Base-by-base conservation (phyloP, 2,329 filamentous ascomycete species). In the Ophiostoma triangulosporum region DNA sequence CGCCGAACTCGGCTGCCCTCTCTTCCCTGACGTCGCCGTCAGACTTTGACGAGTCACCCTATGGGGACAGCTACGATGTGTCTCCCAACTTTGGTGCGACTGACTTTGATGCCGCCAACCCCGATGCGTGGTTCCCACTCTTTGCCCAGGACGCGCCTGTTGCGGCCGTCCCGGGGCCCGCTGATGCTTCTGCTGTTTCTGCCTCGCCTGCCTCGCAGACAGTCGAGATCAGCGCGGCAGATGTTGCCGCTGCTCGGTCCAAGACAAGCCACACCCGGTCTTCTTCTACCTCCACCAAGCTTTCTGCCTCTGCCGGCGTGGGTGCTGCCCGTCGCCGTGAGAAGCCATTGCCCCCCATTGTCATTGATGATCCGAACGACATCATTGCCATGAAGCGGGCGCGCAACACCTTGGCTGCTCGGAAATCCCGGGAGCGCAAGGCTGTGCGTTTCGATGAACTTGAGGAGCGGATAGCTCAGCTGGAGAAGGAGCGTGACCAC, bases 381-480 rank as follows among this genome's bases (percentile, higher is more conserved):
- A 78, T 77, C 9, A 67, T 85, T n/a, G 88, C 88, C 20, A 79
- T 90, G 75, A 96, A 96, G 81, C 86, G 91, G 66, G 90, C 89
- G 50, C 85, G 89, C 60, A 97, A 96, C 68, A 95, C 89, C 8
- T 78, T 94, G 66, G 91, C 91, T 17, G 91, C 91, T 62, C 88
- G 91, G 60, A 95, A 95, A 72, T 95, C 89, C 56, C 84, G 91
- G 51, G 84, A 88, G 64, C 84, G 88, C 60, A 95, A 95, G 73
- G 81, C 87, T 54, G 76, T 84, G 65, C 79, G 83, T 61, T 75
- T 91, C 57, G 82, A 86, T 54, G 79, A 82, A 55, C 74, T 95
- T 46, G 86, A 94, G 71, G 76, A 77, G 36, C 75, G 79, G 62
- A 89, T 95, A 62, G 75, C 73, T 17, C 81, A 85, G 64, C 71